Evolutionary conservation across 1,284 basidiomycete genomes (phyloP).

Genomic region (Cryptococcus floricola): DNA sequence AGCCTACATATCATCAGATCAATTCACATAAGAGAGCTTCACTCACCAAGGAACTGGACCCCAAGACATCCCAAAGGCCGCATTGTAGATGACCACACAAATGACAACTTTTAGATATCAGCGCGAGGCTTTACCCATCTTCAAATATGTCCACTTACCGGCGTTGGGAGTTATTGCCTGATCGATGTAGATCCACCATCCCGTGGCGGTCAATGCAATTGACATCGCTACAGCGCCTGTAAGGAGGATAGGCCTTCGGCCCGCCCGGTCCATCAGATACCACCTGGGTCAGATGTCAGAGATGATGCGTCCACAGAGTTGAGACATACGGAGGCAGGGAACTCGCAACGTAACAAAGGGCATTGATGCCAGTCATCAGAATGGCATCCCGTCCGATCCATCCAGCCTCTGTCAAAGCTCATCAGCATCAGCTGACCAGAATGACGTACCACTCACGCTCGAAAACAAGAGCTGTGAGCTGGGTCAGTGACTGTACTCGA

Average conservation of each 20-base stretch:
- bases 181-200: constrained; percentile 76
- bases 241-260: constrained; percentile 83
- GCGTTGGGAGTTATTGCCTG: constrained; percentile 77
- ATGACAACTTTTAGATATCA: constrained; percentile 60
- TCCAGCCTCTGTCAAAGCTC: constrained; percentile 68
- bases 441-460: constrained; percentile 58
- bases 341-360: constrained; percentile 77
- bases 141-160: constrained; percentile 19
- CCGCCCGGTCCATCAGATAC: constrained; percentile 92
- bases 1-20: constrained; percentile 63
- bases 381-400: constrained; percentile 97
- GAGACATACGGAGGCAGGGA: constrained; percentile 69
- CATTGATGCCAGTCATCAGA: constrained; percentile 95
- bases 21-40: not conserved
- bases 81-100: constrained; percentile 91
- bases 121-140: not conserved
- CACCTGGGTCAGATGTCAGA: constrained; percentile 55
- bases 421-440: constrained; percentile 14
- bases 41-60: constrained; percentile 49
- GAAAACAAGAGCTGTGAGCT: constrained; percentile 55
- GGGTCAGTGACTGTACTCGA: constrained; percentile 3
- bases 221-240: constrained; percentile 69
- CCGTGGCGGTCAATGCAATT: constrained; percentile 43
- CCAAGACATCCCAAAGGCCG: constrained; percentile 69
- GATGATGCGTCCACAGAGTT: not conserved